Conservation (phyloP, 306 rosid genomes). For the Sophora flavescens region DNA sequence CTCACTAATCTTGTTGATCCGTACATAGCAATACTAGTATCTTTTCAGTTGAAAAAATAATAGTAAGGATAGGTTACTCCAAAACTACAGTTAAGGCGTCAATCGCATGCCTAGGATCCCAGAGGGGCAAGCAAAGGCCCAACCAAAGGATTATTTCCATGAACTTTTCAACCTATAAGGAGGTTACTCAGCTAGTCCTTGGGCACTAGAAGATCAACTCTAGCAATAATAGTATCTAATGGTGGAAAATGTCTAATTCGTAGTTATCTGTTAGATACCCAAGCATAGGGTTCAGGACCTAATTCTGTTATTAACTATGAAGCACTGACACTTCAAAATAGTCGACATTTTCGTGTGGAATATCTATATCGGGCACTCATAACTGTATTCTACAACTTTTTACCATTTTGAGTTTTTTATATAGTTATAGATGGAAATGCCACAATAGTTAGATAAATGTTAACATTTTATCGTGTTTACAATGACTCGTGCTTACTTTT, state of each 20-base stretch:
- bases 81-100: neutral
- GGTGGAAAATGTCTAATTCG: neutral
- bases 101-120: constrained; percentile 23
- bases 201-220: constrained; percentile 4
- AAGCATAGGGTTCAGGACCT: no score
- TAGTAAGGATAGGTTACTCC: constrained; percentile 17
- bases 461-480: no score
- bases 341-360: no score
- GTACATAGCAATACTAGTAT: constrained; percentile 24
- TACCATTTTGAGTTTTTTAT: no score
- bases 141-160: constrained; percentile 14
- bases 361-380: no score
- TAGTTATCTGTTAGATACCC: constrained; percentile 1
- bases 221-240: constrained; percentile 24
- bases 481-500: no score
- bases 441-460: no score
- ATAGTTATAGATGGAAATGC: no score
- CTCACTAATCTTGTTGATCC: constrained; percentile 13
- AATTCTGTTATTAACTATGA: no score
- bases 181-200: constrained; percentile 20
- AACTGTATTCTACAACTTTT: no score
- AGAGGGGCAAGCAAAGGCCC: neutral
- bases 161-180: neutral
- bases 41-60: constrained; percentile 20
- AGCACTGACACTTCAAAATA: no score